Conservation (phyloP, 169 alveolate genomes). For the Theileria luwenshuni region DNA sequence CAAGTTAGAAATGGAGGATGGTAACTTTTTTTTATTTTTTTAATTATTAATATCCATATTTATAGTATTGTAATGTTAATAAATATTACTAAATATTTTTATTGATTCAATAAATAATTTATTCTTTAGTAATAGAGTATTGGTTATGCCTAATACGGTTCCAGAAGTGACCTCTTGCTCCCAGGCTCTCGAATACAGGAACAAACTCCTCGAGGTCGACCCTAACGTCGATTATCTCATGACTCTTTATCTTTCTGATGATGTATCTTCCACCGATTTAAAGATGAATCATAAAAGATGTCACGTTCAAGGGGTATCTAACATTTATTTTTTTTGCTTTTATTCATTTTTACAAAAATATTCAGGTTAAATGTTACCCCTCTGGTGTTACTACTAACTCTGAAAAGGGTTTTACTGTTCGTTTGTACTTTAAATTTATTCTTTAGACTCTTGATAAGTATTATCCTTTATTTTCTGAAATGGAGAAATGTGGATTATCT, state of each 20-base stretch:
- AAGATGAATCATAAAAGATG: constrained; percentile 49
- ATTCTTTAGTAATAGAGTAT: constrained; percentile 69
- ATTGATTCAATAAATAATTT: not conserved
- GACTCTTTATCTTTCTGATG: constrained; percentile 74
- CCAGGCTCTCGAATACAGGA: constrained; percentile 71
- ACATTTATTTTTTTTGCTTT: no score
- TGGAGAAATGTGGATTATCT: constrained; percentile 70
- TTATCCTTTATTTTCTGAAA: constrained; percentile 68
- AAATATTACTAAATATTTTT: constrained; percentile 5
- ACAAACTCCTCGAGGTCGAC: constrained; percentile 50
- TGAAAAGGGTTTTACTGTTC: constrained; percentile 61
- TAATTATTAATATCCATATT: not conserved
- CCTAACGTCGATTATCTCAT: constrained; percentile 68
- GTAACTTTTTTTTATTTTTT: constrained; percentile 8
- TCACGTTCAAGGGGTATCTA: constrained; percentile 71
- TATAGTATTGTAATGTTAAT: constrained; percentile 26
- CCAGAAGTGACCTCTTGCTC: constrained; percentile 72
- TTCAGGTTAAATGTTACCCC: constrained; percentile 74
- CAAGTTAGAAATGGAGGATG: constrained; percentile 67
- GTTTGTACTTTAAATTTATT: not conserved
- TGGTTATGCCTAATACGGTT: constrained; percentile 78
- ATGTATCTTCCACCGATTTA: constrained; percentile 66
- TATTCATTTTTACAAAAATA: not conserved
- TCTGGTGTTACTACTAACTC: constrained; percentile 78
- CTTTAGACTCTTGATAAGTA: constrained; percentile 65